phyloP scores from a whole-genome alignment of 306 rosid genomes.

The Lagenaria siceraria region DNA sequence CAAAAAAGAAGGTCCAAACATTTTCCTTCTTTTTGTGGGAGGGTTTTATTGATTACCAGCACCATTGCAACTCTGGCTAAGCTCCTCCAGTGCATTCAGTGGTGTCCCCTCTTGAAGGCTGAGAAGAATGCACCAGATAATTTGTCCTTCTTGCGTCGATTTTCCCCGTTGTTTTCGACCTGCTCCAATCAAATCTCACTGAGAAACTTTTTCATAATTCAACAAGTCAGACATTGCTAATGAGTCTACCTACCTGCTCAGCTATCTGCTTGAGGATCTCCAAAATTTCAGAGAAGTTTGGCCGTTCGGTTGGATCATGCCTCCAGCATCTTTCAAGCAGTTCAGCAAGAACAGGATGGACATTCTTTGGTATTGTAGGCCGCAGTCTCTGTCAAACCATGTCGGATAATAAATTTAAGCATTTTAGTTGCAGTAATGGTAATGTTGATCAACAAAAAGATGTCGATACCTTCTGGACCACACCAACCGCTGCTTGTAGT shows the following conservation, averaged over 20 bases:
- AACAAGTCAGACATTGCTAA: background rate
- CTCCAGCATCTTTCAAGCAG: constrained; percentile 88
- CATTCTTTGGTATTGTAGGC: constrained; percentile 64
- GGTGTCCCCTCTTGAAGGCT: constrained; percentile 40
- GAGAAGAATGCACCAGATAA: constrained; percentile 53
- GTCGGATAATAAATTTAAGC: background rate
- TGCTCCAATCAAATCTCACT: constrained; percentile 20
- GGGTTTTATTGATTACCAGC: background rate
- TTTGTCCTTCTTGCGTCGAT: constrained; percentile 35
- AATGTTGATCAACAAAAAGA: background rate
- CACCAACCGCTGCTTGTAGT: constrained; percentile 98
- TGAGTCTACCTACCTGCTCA: constrained; percentile 46
- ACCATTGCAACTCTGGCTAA: background rate
- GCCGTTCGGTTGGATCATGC: constrained; percentile 67
- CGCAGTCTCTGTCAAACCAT: constrained; percentile 56
- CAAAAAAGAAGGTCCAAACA: background rate
- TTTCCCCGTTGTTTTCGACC: constrained; percentile 36
- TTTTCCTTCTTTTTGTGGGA: background rate
- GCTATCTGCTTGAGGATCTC: constrained; percentile 57
- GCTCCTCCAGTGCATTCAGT: constrained; percentile 15
- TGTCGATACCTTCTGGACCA: constrained; percentile 84
- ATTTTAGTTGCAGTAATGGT: background rate
- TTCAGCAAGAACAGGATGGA: constrained; percentile 58
- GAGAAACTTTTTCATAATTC: background rate
- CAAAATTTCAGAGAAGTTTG: constrained; percentile 57